Evolutionary conservation across 306 rosid genomes (phyloP), one percentile per base, ranked within the genome.

Genomic region (Medicago lupulina): DNA sequence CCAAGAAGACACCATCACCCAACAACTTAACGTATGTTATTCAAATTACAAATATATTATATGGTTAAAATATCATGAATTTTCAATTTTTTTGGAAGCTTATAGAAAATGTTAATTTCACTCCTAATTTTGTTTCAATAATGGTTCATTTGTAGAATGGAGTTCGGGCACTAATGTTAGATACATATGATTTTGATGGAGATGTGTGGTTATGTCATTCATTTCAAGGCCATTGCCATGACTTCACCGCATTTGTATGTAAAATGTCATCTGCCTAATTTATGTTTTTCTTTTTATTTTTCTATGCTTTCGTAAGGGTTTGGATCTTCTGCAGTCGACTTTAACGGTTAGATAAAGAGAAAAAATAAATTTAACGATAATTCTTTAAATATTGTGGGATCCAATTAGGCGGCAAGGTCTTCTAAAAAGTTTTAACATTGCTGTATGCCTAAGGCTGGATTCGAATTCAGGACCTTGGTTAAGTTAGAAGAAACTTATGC

Each of bases 161-260:
- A 34, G 96, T 88, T 67, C 86, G 98, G 13, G 93, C 40, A 54
- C 76, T 94, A 14, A 88, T 94, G 96, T 83, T 94, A 3, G 98
- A 94, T 71, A 88, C 97, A 2, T 94, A 94, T 59, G 98, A 94
- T 77, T 94, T 88, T 55, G 55, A 86, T 1, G 95, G 87, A 58
- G 92, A 81, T 36, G 91, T 94, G 3, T 94, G 98, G 98, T 40
- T 94, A 76, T 94, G 98, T 82, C 98, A 94, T 83, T 94, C 98
- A 36, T 88, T 86, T 53, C 77, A 81, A 39, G 96, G 98, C 28
- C 44, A 89, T 49, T 94, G 98, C 61, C 40, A 82, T 75, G 87
- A 83, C 81, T 18, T 55, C 61, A 91, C 98, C 16, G 98, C 98
- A 54, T 94, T 94, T 83, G 98, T 94, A 88, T 2, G 98, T 83